phyloP scores from a whole-genome alignment of 805 yeast genomes.

The Teunomyces tritomae region DNA sequence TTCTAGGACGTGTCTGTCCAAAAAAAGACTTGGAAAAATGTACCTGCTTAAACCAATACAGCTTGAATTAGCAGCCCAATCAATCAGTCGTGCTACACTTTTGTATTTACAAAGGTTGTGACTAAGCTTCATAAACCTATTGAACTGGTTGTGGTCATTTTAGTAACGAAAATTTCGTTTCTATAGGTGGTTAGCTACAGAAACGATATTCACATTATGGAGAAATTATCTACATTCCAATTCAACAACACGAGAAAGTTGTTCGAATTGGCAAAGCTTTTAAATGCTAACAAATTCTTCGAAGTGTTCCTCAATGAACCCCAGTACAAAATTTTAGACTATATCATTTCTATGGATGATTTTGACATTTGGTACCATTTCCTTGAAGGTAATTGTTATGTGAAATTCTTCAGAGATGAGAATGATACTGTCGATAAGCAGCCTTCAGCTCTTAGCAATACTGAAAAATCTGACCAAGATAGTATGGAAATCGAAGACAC shows the following conservation, averaged over 20 bases:
- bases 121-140: background rate
- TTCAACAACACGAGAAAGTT: constrained; percentile 29
- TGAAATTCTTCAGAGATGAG: constrained; percentile 18
- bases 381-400: constrained; percentile 36
- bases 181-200: background rate
- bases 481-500: constrained; percentile 9
- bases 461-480: constrained; percentile 1
- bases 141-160: background rate
- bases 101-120: background rate
- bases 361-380: constrained; percentile 46
- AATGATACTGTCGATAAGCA: background rate
- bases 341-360: constrained; percentile 38
- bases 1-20: background rate
- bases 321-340: constrained; percentile 50
- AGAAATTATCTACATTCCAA: constrained; percentile 37
- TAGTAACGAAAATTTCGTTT: background rate
- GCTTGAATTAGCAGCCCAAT: background rate
- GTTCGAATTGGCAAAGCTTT: constrained; percentile 34
- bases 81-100: background rate
- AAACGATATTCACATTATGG: constrained; percentile 22
- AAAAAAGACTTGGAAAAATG: constrained; percentile 1
- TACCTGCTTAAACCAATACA: background rate
- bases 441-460: constrained; percentile 1
- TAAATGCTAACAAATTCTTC: constrained; percentile 31
- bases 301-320: constrained; percentile 48